Base-by-base conservation (phyloP, 2,329 filamentous ascomycete species). In the Pseudogymnoascus sp. region DNA sequence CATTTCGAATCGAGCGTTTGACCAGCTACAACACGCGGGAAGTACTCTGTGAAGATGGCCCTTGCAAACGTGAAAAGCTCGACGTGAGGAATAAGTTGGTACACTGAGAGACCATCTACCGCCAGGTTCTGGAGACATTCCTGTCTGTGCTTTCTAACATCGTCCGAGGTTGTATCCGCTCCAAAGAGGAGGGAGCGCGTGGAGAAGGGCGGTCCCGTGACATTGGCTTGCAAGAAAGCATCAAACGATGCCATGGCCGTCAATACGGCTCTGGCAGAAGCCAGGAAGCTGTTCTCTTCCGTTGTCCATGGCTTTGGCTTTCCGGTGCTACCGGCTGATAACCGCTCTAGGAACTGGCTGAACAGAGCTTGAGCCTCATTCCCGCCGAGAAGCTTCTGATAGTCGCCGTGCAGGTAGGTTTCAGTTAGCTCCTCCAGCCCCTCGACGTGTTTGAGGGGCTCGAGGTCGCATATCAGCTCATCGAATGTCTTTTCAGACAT, bases 21-120 rank as follows among this genome's bases (percentile, higher is more conserved):
- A 5, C 59, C 59, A 36, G 30, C 57, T 50, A 67, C 63, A 61
- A 72, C 18, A 63, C 61, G 58, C 67, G 70, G 63, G 63, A 73
- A 73, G 57, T 65, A 72, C 1, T 63, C 35, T 1, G 73, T 72
- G 60, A 85, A 76, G 28, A 83, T 72, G 65, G 77, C 77, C 25
- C 77, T 74, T 2, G 92, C 90, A 6, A 97, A 77, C 65, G 86
- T 87, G 64, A 97, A 89, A 1, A 97, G 80, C 71, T 97, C 91
- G 12, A 96, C 80, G 65, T 89, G 83, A 0, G 92, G 91, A 18
- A 92, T 92, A 62, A 96, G 81, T 57, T 87, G 84, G 74, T 97
- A 99, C 0, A 89, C 88, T 0, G 89, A 87, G 50, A 95, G 87
- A 9, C 94, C 94, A 72, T 99, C 94, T 0, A 91, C 80, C 22